phyloP scores from a whole-genome alignment of 306 rosid genomes.

The Mucuna pruriens region DNA sequence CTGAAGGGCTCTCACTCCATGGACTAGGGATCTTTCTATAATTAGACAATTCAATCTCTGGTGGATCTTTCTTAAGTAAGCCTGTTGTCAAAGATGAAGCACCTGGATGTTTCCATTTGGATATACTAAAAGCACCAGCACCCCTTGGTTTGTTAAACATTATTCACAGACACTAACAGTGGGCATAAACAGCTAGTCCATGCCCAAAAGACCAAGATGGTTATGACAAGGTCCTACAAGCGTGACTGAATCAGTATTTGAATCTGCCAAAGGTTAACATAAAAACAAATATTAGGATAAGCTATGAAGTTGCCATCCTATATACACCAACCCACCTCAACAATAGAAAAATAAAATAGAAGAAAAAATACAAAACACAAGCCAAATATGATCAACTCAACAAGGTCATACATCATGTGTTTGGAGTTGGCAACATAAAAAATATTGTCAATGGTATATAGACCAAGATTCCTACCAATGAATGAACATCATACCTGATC shows the following conservation, averaged over 20 bases:
- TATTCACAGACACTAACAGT: slow-evolving; percentile 65
- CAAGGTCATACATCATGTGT: background rate
- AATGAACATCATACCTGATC: slow-evolving; percentile 34
- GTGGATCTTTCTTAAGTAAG: slow-evolving; percentile 63
- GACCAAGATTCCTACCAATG: background rate
- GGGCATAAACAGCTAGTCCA: slow-evolving; percentile 58
- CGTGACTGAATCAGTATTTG: slow-evolving; percentile 32
- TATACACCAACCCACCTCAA: background rate
- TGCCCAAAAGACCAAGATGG: slow-evolving; percentile 54
- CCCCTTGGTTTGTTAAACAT: slow-evolving; percentile 73
- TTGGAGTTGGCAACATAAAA: background rate
- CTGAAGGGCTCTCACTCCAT: slow-evolving; percentile 92
- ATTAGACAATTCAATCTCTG: slow-evolving; percentile 78
- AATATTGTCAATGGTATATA: background rate
- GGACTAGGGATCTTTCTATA: slow-evolving; percentile 70
- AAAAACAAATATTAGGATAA: background rate
- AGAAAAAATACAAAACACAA: background rate
- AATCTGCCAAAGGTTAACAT: slow-evolving; percentile 16
- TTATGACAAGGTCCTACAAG: slow-evolving; percentile 43
- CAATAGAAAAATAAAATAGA: background rate
- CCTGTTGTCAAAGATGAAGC: slow-evolving; percentile 62
- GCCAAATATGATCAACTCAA: background rate
- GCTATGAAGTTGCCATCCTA: background rate
- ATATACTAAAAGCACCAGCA: slow-evolving; percentile 50
- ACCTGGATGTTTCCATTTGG: slow-evolving; percentile 61